Evolutionary conservation across 169 alveolate genomes (phyloP).

Genomic region (Plasmodium ovale): DNA sequence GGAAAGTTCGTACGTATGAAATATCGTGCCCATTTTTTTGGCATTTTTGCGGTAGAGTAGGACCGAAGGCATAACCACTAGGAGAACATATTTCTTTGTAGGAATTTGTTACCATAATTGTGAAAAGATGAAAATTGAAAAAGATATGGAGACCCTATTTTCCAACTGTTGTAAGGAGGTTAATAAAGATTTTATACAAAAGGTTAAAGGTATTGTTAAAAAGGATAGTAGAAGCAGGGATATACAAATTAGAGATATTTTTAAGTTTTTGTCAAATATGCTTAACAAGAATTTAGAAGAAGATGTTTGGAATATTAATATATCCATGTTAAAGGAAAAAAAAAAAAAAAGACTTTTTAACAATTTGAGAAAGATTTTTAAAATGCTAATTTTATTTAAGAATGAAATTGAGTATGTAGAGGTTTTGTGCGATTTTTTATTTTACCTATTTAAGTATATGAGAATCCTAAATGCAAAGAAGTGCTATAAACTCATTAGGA

Average conservation of each 20-base stretch:
- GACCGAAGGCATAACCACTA: too few species aligned
- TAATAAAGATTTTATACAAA: not conserved
- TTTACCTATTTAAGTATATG: slow-evolving; percentile 60
- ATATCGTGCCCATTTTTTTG: not conserved
- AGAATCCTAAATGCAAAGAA: slow-evolving; percentile 34
- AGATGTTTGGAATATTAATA: slow-evolving; percentile 19
- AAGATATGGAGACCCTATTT: not conserved
- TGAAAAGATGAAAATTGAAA: slow-evolving; percentile 1
- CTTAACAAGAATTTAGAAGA: slow-evolving; percentile 25
- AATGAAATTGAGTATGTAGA: slow-evolving; percentile 13
- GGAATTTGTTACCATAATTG: not conserved
- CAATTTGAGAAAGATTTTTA: slow-evolving; percentile 40
- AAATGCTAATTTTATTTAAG: slow-evolving; percentile 7
- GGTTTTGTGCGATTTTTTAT: slow-evolving; percentile 25
- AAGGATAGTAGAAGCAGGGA: slow-evolving; percentile 9
- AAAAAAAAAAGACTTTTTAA: slow-evolving; percentile 27
- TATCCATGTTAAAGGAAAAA: slow-evolving; percentile 1
- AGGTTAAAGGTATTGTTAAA: not conserved
- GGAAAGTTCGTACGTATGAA: not conserved
- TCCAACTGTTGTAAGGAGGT: not conserved
- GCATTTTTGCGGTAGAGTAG: too few species aligned
- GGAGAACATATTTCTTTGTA: too few species aligned
- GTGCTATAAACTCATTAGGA: slow-evolving; percentile 27
- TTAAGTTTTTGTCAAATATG: slow-evolving; percentile 13
- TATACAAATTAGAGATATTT: slow-evolving; percentile 15